Evolutionary conservation across 2,329 filamentous ascomycete genomes (phyloP), one percentile per base, ranked within the genome.

Genomic region (Penicillium hordei): DNA sequence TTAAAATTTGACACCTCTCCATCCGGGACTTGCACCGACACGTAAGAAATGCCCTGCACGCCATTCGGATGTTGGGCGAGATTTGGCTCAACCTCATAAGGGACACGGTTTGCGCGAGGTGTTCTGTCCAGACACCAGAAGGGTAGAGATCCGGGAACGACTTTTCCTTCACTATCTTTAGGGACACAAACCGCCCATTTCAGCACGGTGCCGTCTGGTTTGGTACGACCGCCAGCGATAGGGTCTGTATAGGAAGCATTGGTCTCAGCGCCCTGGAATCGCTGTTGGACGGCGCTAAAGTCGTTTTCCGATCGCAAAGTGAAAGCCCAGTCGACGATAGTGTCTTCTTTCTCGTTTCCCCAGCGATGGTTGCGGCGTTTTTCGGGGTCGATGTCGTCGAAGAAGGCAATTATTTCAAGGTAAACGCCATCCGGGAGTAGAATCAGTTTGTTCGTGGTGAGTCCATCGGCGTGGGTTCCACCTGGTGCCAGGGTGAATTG

Each of bases 261-360:
- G 4, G 49, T 46, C 2, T 45, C 29, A 9, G 44, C 48, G n/a
- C 31, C 19, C 29, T 39, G n/a, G 36, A 54, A 38, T 23, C 52
- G 52, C 12, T 59, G 45, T 23, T 62, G 55, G 17, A 65, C 45
- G n/a, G 48, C 29, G 2, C 7, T 25, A 21, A 65, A 65, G 34
- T 62, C 57, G 12, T 23, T 48, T n/a, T 57, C 56, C 6, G 63
- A 45, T 3, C 53, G 59, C 19, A 58, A 48, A 13, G 63, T 65
- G 51, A 65, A 62, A 6, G 63, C 63, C 63, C 63, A 65, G 43
- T 65, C 63, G 17, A 65, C 59, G 13, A 65, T 58, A 1, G 50
- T 64, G 38, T 55, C 52, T 46, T 63, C 63, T 25, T 39, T 58
- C 8, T 58, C 52, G 1, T 62, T 62, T 39, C 63, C 63, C 63